Conservation (phyloP, 371 early-diverging fungal genomes). For the Mucor piriformis region DNA sequence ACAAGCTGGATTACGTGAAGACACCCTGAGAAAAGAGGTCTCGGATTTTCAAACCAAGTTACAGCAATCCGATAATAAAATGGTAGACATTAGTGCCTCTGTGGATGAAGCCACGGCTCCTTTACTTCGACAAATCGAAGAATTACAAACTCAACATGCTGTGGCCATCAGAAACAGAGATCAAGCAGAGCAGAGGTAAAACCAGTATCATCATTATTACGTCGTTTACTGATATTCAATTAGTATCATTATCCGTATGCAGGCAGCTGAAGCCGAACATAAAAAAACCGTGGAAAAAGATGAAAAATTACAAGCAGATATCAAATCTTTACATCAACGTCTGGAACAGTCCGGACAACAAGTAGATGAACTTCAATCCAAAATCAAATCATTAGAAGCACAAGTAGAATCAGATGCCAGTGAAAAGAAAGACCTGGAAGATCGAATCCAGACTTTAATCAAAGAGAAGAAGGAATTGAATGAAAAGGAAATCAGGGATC, state of each 20-base stretch:
- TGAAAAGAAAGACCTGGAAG: constrained; percentile 27
- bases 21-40: constrained; percentile 57
- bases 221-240: not conserved
- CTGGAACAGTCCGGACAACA: constrained; percentile 32
- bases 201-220: not conserved
- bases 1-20: constrained; percentile 66
- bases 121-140: constrained; percentile 71
- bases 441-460: constrained; percentile 28
- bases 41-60: constrained; percentile 60
- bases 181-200: constrained; percentile 60
- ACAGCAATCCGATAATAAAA: constrained; percentile 62
- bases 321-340: constrained; percentile 9
- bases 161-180: constrained; percentile 66
- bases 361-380: constrained; percentile 25
- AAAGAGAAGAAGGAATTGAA: constrained; percentile 34
- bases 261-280: constrained; percentile 51
- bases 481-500: constrained; percentile 39
- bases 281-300: constrained; percentile 30
- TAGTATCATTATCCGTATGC: constrained; percentile 52
- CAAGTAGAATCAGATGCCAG: constrained; percentile 32
- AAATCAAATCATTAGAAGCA: constrained; percentile 24
- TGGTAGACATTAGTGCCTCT: constrained; percentile 57
- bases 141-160: constrained; percentile 67
- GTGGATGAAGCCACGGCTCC: constrained; percentile 65
- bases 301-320: constrained; percentile 5